phyloP scores from a whole-genome alignment of 805 yeast genomes.

The Priceomyces fermenticarens region DNA sequence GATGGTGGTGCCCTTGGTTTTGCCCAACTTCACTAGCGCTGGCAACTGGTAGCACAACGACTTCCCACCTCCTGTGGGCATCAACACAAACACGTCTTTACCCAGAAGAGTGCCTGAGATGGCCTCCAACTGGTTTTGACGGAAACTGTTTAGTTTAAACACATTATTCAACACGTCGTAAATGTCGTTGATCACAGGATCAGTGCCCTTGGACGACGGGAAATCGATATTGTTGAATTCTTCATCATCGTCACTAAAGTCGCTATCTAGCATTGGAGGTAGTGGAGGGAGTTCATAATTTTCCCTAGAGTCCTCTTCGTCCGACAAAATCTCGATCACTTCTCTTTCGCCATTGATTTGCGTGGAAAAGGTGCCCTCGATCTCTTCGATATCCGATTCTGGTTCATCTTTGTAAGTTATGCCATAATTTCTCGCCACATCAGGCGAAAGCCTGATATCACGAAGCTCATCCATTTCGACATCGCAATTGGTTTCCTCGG shows the following conservation, averaged over 20 bases:
- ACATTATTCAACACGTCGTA: constrained; percentile 50
- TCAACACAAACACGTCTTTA: constrained; percentile 85
- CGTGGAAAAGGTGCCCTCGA: constrained; percentile 26
- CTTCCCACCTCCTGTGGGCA: constrained; percentile 99
- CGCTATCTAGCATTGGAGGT: constrained; percentile 10
- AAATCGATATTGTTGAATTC: constrained; percentile 19
- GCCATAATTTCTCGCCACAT: constrained; percentile 29
- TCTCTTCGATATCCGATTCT: constrained; percentile 11
- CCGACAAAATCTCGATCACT: constrained; percentile 35
- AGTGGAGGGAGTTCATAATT: neutral
- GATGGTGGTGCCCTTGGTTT: constrained; percentile 78
- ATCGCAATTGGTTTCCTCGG: constrained; percentile 10
- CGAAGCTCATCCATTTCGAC: constrained; percentile 18
- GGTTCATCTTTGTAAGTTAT: constrained; percentile 17
- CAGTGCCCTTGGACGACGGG: constrained; percentile 18
- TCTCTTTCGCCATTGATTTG: constrained; percentile 43
- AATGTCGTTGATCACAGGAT: constrained; percentile 70
- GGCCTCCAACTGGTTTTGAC: constrained; percentile 86
- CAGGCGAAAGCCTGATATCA: constrained; percentile 29
- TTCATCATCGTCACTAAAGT: constrained; percentile 35
- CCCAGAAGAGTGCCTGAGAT: constrained; percentile 74
- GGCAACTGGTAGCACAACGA: constrained; percentile 95
- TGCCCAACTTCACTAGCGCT: constrained; percentile 74
- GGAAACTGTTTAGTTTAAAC: constrained; percentile 65
- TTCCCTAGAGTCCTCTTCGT: constrained; percentile 21